Percentiles rank a stretch among this genome's conserved stretches.
phyloP scores from a whole-genome alignment of 352 stramenopile genomes.

The Globisporangium recalcitrans region DNA sequence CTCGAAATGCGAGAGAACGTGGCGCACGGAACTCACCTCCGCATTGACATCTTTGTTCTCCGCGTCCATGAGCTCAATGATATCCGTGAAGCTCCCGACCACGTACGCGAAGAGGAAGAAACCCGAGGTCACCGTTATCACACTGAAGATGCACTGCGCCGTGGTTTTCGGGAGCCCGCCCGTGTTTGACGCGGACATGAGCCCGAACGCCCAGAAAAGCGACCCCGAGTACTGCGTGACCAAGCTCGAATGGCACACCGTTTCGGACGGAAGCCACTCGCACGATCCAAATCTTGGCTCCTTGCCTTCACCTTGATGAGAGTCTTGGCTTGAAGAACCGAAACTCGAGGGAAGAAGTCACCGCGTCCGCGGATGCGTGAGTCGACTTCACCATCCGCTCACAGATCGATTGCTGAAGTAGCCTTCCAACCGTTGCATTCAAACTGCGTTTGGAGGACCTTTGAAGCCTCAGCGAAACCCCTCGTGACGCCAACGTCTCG shows the following conservation, averaged over 20 bases:
- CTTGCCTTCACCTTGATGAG: background rate
- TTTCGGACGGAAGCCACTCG: conserved; percentile 25
- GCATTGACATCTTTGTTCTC: conserved; percentile 42
- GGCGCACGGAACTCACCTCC: conserved; percentile 32
- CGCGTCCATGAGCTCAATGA: conserved; percentile 38
- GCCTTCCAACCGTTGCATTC: too few relatives aligned
- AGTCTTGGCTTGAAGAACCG: conserved; percentile 19
- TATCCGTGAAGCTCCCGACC: conserved; percentile 35
- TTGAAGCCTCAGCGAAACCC: too few relatives aligned
- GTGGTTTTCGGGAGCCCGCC: conserved; percentile 26
- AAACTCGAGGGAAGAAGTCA: conserved; percentile 27
- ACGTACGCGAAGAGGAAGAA: conserved; percentile 47
- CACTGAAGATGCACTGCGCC: conserved; percentile 29
- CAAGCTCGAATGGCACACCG: too few relatives aligned
- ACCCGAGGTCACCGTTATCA: conserved; percentile 27
- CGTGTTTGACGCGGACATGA: conserved; percentile 33
- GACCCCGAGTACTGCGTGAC: too few relatives aligned
- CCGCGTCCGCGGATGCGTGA: conserved; percentile 19
- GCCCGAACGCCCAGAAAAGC: conserved; percentile 39
- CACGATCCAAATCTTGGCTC: conserved; percentile 23
- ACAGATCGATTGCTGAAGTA: too few relatives aligned
- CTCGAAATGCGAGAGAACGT: conserved; percentile 34
- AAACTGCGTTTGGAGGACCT: too few relatives aligned
- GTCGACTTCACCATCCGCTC: conserved; percentile 5
- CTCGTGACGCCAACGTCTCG: too few relatives aligned